Base-by-base conservation (phyloP, 208 protist genomes). In the Leishmania tropica region DNA sequence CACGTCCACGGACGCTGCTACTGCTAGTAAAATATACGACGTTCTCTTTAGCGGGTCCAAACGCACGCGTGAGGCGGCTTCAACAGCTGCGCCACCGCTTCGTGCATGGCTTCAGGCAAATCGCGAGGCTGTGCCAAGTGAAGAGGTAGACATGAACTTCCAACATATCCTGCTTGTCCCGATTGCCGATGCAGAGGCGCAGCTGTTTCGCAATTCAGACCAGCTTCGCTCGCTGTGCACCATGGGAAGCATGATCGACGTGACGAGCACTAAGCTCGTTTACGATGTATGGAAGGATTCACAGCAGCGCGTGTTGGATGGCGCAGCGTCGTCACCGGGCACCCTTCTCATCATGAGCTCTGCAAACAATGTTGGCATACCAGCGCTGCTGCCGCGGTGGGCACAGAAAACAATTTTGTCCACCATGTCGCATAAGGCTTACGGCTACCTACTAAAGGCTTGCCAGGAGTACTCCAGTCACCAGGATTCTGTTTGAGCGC, bases 291-390 rank as follows among this genome's bases (percentile, higher is more conserved):
- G 88, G 42, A 88, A 85, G 37, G 80, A 88, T 15, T 84, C 83
- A 15, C 42, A 67, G 3, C 7, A 54, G 24, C 81, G 86, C n/a
- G n/a, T 56, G 31, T 72, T 76, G 24, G 40, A 77, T 21, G 80
- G 68, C 0, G 68, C 75, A 19, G 77, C 68, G 13, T 58, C 76
- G 35, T 42, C 83, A 17, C 79, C 85, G 13, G 89, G 86, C 2
- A 91, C 85, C 10, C 84, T 95, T 35, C 82, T 95, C 51, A 78
- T 95, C 35, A 95, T 95, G 88, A 95, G 89, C 1, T 93, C 91
- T 21, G 89, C 89, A 1, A 95, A 92, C 85, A 85, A 95, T 60
- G 87, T 87, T 19, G 70, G 83, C 17, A 81, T 95, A 5, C 86
- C 91, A 28, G 84, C 42, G 3, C 76, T 78, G 24, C 47, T 93